Evolutionary conservation across 73 alveolate species (phyloP).

Genomic region (Symbiodinium natans): DNA sequence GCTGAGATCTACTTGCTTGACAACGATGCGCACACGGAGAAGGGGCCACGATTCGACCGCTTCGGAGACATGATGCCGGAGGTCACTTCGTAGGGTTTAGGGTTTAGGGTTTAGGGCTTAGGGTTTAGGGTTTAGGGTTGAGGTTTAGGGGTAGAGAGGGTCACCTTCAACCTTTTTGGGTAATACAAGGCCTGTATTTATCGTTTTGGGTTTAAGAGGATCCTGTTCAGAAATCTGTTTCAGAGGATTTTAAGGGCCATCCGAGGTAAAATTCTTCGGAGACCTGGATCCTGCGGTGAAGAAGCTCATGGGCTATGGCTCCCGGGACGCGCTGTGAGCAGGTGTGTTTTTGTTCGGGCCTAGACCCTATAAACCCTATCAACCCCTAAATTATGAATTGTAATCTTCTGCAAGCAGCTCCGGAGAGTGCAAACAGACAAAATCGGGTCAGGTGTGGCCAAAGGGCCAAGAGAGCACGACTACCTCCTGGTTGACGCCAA

Average conservation of each 20-base stretch:
- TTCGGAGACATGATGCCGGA: background rate
- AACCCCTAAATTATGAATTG: too few relatives aligned
- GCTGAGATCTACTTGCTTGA: constrained; percentile 17
- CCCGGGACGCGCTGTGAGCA: background rate
- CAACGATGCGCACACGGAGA: background rate
- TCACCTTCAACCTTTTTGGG: too few relatives aligned
- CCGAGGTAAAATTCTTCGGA: background rate
- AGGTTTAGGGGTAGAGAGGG: too few relatives aligned
- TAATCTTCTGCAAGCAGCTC: background rate
- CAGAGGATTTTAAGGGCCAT: too few relatives aligned
- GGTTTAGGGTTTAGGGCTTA: too few relatives aligned
- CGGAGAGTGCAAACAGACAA: too few relatives aligned
- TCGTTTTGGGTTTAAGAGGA: too few relatives aligned
- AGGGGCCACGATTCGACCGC: background rate
- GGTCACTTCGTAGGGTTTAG: too few relatives aligned
- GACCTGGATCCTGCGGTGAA: background rate
- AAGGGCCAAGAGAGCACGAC: background rate
- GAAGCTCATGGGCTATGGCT: constrained; percentile 16
- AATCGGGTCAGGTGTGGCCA: background rate
- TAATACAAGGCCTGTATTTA: too few relatives aligned
- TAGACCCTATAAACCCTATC: too few relatives aligned
- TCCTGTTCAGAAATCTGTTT: too few relatives aligned
- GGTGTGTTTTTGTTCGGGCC: background rate
- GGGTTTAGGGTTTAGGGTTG: too few relatives aligned
- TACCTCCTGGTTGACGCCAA: background rate